Percentiles rank a stretch among this genome's conserved stretches.
Evolutionary conservation across 371 early-diverging fungal species (phyloP).

Genomic region (Saksenaea oblongispora): DNA sequence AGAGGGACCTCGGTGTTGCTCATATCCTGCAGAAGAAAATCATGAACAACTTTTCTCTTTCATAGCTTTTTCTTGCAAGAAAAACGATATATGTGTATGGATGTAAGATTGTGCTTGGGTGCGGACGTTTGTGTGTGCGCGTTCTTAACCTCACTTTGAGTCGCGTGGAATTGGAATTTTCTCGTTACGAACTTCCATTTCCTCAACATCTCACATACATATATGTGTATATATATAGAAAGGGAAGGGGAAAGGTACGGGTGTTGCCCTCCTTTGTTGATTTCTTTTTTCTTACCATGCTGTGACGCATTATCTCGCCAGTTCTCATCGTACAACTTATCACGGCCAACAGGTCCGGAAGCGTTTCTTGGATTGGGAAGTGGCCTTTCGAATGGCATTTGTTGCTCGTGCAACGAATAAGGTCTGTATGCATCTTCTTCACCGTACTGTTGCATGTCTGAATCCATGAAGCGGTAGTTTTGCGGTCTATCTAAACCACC

Average conservation of each 20-base stretch:
- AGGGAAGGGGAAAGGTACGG: neutral
- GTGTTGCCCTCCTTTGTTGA: neutral
- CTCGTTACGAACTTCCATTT: neutral
- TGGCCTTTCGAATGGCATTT: neutral
- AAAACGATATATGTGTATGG: neutral
- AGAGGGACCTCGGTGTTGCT: constrained; percentile 2
- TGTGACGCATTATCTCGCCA: neutral
- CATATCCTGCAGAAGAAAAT: constrained; percentile 3
- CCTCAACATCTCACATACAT: neutral
- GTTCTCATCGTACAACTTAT: neutral
- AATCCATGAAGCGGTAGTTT: neutral
- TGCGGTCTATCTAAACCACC: neutral
- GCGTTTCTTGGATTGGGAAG: neutral
- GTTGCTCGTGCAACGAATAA: neutral
- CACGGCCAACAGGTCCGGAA: neutral
- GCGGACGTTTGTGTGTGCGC: neutral
- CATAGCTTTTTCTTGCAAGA: neutral
- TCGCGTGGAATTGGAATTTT: neutral
- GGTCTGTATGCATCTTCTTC: neutral
- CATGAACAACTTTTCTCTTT: neutral
- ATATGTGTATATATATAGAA: neutral
- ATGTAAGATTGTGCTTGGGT: neutral
- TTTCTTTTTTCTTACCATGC: neutral
- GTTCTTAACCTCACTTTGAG: neutral
- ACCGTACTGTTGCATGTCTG: neutral